These are phyloP conservation scores for Peniophora sp. DNA, from an alignment of 1,284 basidiomycete genomes.

Conservation along the genomic window DNA sequence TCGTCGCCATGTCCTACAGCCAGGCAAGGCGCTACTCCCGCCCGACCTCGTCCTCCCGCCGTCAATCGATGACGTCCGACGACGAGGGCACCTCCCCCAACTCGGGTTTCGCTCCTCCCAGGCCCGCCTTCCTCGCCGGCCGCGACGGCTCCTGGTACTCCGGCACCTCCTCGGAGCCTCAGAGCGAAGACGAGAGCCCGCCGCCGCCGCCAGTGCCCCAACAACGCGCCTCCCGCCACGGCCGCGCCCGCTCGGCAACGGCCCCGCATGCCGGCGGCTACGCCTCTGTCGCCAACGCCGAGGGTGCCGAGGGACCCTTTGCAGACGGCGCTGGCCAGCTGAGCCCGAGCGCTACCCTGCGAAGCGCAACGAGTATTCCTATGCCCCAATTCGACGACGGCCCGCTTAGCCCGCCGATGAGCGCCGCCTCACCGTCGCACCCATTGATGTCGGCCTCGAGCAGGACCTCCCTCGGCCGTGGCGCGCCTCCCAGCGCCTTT, in stretches of 20 bases:
- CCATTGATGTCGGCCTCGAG: not conserved
- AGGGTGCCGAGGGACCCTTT: slow-evolving; percentile 1
- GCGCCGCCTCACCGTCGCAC: not conserved
- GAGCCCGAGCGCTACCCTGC: slow-evolving; percentile 3
- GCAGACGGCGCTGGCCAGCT: slow-evolving; percentile 4
- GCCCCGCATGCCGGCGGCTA: slow-evolving; percentile 13
- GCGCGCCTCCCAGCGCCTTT: slow-evolving; percentile 41
- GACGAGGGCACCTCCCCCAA: not conserved
- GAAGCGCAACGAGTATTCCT: slow-evolving; percentile 2
- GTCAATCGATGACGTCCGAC: not conserved
- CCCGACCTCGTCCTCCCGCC: not conserved
- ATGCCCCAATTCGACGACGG: slow-evolving; percentile 1
- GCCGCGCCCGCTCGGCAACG: slow-evolving; percentile 15
- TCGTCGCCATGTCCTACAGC: slow-evolving; percentile 6
- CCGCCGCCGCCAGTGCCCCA: slow-evolving; percentile 6
- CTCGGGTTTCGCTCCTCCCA: slow-evolving; percentile 18
- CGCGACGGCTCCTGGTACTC: slow-evolving; percentile 18
- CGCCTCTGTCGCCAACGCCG: slow-evolving; percentile 10
- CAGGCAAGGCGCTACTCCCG: slow-evolving; percentile 1
- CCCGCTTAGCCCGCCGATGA: slow-evolving; percentile 3
- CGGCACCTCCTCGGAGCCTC: slow-evolving; percentile 12
- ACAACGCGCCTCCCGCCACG: slow-evolving; percentile 13
- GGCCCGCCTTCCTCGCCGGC: slow-evolving; percentile 18
- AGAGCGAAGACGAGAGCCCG: slow-evolving; percentile 11
- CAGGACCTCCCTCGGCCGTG: slow-evolving; percentile 8